These are phyloP conservation scores for Gossypium turneri DNA, from an alignment of 345 rosid genomes.

Conservation along the genomic window DNA sequence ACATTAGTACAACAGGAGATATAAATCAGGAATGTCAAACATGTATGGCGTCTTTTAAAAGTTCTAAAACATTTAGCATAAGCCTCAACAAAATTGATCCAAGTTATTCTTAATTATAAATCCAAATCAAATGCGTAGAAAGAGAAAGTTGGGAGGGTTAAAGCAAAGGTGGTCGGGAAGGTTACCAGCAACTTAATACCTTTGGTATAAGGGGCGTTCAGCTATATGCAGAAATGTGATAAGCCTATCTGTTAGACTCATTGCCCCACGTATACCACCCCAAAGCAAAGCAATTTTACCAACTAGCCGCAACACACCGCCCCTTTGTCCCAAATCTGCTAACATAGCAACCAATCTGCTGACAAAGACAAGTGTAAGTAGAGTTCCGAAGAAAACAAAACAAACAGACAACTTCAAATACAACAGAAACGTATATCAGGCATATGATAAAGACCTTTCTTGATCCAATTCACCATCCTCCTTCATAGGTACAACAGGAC, in stretches of 20 bases:
- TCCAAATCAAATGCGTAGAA: not conserved
- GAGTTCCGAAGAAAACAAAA: conserved; percentile 7
- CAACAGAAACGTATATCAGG: not conserved
- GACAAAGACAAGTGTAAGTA: conserved; percentile 11
- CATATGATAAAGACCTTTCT: conserved; percentile 53
- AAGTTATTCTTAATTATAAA: conserved; percentile 2
- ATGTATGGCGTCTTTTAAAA: not conserved
- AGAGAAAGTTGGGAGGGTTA: not conserved
- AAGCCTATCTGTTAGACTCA: conserved; percentile 81
- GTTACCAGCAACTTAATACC: conserved; percentile 41
- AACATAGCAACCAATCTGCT: conserved; percentile 82
- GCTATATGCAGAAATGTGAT: conserved; percentile 69
- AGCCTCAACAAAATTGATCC: not conserved
- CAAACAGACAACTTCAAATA: not conserved
- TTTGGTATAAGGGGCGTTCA: conserved; percentile 74
- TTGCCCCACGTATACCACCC: conserved; percentile 98
- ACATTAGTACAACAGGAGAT: conserved; percentile 12
- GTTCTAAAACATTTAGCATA: not conserved
- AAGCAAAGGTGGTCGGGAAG: not conserved
- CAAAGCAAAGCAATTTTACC: conserved; percentile 97
- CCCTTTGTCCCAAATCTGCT: conserved; percentile 88
- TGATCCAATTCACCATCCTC: conserved; percentile 92
- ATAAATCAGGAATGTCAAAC: not conserved
- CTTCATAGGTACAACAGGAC: conserved; percentile 91
- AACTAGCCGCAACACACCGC: conserved; percentile 78